Percentiles rank a stretch among this genome's conserved stretches.
Conservation (phyloP, 2,329 filamentous ascomycete genomes). For the Talaromyces sp. region DNA sequence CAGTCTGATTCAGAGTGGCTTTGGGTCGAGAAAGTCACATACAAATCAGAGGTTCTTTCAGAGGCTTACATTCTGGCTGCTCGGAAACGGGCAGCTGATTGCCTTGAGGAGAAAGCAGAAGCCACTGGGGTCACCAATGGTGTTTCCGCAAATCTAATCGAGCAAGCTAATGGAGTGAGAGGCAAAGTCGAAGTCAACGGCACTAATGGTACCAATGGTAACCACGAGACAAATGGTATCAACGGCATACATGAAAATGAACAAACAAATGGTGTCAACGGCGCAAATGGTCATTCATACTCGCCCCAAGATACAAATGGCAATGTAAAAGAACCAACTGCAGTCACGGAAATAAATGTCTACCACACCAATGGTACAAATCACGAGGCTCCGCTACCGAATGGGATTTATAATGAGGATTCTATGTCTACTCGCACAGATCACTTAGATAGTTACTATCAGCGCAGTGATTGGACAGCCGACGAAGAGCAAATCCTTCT, state of each 20-base stretch:
- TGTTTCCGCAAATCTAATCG: background rate
- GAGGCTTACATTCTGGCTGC: constrained; percentile 31
- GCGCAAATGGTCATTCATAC: background rate
- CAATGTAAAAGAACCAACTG: background rate
- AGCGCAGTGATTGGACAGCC: constrained; percentile 4
- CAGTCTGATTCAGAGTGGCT: constrained; percentile 18
- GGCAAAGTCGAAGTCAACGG: background rate
- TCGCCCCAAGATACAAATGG: background rate
- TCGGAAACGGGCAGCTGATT: constrained; percentile 13
- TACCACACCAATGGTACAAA: background rate
- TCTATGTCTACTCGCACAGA: background rate
- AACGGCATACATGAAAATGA: background rate
- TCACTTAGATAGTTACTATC: constrained; percentile 2
- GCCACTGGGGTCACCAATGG: background rate
- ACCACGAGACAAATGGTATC: background rate
- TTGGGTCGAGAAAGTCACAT: constrained; percentile 27
- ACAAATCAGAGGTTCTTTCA: constrained; percentile 22
- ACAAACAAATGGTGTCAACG: background rate
- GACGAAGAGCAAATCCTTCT: constrained; percentile 11
- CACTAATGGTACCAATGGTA: background rate
- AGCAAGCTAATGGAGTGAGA: background rate
- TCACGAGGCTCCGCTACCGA: background rate
- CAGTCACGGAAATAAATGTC: background rate
- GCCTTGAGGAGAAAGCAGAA: background rate
- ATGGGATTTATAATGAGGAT: background rate